phyloP scores from a whole-genome alignment of 768 basidiomycete genomes.

The Wakefieldia striispora region DNA sequence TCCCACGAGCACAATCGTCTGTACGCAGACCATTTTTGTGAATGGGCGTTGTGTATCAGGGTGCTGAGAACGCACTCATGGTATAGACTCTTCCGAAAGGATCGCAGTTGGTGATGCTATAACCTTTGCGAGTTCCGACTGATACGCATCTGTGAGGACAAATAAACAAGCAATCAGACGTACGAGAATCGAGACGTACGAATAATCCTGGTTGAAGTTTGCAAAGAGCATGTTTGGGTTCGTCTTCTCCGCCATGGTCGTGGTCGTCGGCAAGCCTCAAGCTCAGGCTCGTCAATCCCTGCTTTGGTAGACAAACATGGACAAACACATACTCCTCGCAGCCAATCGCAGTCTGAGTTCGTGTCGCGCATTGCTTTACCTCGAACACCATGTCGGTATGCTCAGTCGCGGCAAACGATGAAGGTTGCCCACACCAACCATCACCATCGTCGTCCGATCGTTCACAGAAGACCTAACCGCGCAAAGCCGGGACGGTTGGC shows the following conservation, averaged over 20 bases:
- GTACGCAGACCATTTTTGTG: not conserved
- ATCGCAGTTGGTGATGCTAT: constrained; percentile 97
- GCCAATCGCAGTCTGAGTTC: constrained; percentile 1
- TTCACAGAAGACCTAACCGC: not conserved
- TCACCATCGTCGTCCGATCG: too few species aligned
- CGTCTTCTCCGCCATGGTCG: constrained; percentile 37
- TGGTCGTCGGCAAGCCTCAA: constrained; percentile 1
- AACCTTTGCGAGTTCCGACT: constrained; percentile 92
- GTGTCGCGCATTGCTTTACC: not conserved
- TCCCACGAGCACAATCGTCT: constrained; percentile 94
- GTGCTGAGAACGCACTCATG: constrained; percentile 66
- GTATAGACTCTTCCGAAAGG: constrained; percentile 96
- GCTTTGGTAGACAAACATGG: constrained; percentile 14
- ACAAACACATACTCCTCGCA: constrained; percentile 9
- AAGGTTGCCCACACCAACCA: not conserved
- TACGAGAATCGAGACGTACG: constrained; percentile 45
- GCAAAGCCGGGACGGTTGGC: not conserved
- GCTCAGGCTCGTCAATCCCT: not conserved
- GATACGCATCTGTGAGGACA: constrained; percentile 68
- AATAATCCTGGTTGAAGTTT: constrained; percentile 98
- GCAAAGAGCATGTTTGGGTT: constrained; percentile 71
- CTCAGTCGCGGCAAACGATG: not conserved
- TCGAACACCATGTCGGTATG: too few species aligned
- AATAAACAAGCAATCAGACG: constrained; percentile 1
- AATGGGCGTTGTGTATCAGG: not conserved